These are phyloP conservation scores for Colletotrichum australisinense DNA, from an alignment of 2,329 filamentous ascomycete genomes.

Conservation along the genomic window DNA sequence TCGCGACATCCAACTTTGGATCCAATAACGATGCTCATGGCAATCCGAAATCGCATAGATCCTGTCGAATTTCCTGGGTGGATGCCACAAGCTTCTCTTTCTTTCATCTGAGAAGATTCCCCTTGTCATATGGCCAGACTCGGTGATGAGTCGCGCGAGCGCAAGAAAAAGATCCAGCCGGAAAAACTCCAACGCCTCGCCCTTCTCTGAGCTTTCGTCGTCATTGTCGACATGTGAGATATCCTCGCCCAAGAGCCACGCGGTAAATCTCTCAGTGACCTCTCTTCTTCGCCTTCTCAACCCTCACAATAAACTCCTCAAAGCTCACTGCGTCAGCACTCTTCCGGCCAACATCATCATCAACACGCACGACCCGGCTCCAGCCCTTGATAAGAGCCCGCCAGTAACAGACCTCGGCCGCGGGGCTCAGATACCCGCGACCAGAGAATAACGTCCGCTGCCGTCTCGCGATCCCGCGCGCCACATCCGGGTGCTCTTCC, in stretches of 20 bases:
- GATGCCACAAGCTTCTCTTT: too few species aligned
- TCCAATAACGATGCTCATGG: too few species aligned
- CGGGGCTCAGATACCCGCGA: slow-evolving; percentile 58
- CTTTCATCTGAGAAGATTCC: too few species aligned
- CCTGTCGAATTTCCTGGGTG: too few species aligned
- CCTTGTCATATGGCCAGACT: too few species aligned
- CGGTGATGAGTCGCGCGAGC: too few species aligned
- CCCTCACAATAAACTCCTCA: slow-evolving; percentile 24
- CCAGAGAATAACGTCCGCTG: slow-evolving; percentile 57
- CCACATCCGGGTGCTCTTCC: slow-evolving; percentile 53
- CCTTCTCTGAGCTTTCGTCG: too few species aligned
- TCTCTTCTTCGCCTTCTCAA: background rate
- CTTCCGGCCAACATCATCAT: slow-evolving; percentile 39
- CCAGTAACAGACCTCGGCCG: slow-evolving; percentile 67
- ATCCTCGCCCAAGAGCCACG: background rate
- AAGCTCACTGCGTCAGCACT: slow-evolving; percentile 34
- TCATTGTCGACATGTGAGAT: too few species aligned
- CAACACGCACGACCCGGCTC: slow-evolving; percentile 52
- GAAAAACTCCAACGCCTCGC: too few species aligned
- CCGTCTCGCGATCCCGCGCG: slow-evolving; percentile 58
- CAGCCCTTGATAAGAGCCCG: slow-evolving; percentile 60
- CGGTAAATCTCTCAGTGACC: background rate
- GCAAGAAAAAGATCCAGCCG: too few species aligned
- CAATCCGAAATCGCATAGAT: too few species aligned
- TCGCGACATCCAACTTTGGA: too few species aligned